Evolutionary conservation across 352 stramenopile genomes (phyloP).

Genomic region (Phytophthora capsici): DNA sequence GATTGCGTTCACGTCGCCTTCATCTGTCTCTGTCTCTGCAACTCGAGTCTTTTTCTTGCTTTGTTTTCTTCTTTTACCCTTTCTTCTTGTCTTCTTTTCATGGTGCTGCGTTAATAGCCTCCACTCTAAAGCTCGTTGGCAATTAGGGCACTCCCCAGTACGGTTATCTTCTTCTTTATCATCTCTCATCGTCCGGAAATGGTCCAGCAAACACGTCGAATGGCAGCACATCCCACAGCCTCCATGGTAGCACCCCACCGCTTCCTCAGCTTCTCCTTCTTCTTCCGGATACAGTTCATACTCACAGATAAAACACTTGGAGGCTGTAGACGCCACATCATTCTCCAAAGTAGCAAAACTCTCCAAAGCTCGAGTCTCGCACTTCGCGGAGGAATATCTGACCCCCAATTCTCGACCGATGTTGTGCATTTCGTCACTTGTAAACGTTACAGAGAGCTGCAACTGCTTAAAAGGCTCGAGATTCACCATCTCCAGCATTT

Average conservation of each 20-base stretch:
- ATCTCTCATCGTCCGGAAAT: slow-evolving; percentile 50
- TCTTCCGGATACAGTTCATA: slow-evolving; percentile 19
- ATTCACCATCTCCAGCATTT: slow-evolving; percentile 73
- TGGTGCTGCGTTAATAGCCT: slow-evolving; percentile 36
- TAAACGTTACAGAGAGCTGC: slow-evolving; percentile 63
- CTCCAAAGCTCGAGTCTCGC: slow-evolving; percentile 42
- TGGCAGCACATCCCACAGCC: slow-evolving; percentile 55
- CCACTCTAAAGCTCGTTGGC: slow-evolving; percentile 50
- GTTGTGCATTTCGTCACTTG: slow-evolving; percentile 44
- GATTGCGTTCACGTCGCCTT: neutral
- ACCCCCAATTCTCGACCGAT: slow-evolving; percentile 38
- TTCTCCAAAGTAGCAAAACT: slow-evolving; percentile 11
- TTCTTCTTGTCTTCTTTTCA: slow-evolving; percentile 7
- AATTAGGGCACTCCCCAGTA: slow-evolving; percentile 55
- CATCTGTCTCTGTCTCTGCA: neutral
- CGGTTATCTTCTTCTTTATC: slow-evolving; percentile 5
- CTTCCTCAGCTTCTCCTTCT: neutral
- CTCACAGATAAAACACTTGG: slow-evolving; percentile 58
- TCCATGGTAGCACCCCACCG: slow-evolving; percentile 51
- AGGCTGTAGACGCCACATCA: neutral
- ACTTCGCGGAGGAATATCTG: slow-evolving; percentile 43
- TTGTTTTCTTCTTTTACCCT: neutral
- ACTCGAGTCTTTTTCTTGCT: slow-evolving; percentile 10
- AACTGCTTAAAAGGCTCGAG: slow-evolving; percentile 57
- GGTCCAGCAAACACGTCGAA: slow-evolving; percentile 52